Evolutionary conservation across 2,329 filamentous ascomycete species (phyloP), one percentile per base, ranked within the genome.

Genomic region (Claviceps spartinae): DNA sequence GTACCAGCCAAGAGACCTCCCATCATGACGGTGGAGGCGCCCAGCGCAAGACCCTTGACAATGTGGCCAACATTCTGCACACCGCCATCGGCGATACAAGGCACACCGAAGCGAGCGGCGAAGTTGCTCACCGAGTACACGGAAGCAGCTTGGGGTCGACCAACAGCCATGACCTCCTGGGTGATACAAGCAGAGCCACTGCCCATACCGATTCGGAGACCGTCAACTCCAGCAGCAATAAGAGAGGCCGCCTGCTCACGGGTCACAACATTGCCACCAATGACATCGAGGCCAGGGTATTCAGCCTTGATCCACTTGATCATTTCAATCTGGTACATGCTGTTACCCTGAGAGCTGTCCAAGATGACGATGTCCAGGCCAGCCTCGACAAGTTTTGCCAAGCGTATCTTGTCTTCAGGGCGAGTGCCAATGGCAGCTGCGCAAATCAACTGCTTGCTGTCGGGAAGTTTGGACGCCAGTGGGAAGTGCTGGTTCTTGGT

Each of bases 401-500:
- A 79, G 60, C 93, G 84, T 54, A 75, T 69, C 77, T 95, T 96
- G 71, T 98, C 93, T 69, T 94, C 88, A 48, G 89, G 88, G 36
- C 93, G 84, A 45, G 93, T 98, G 59, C 94, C 94, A 65, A 98
- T 94, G 56, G 93, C 88, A 58, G 93, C 93, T 59, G 90, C 90
- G 66, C 88, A 88, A 63, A 98, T 88, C 45, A 98, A 82, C 77
- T 98, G 94, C 78, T 98, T 98, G 60, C 91, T 97, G 64, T 94
- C 83, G 53, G 90, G 88, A 41, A 95, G 82, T 77, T 98, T 98
- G 51, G 93, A 97, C 47, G 93, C 90, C 56, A 96, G 79, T 38
- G 93, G 93, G 73, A 94, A 98, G 74, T 97, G 84, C 56, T 95
- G 80, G 75, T 98, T 98, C 81, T 98, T 98, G 77, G 90, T 96